Percentiles rank a stretch among this genome's conserved stretches.
Evolutionary conservation across 768 basidiomycete genomes (phyloP).

Genomic region (Tephrocybe sp.): DNA sequence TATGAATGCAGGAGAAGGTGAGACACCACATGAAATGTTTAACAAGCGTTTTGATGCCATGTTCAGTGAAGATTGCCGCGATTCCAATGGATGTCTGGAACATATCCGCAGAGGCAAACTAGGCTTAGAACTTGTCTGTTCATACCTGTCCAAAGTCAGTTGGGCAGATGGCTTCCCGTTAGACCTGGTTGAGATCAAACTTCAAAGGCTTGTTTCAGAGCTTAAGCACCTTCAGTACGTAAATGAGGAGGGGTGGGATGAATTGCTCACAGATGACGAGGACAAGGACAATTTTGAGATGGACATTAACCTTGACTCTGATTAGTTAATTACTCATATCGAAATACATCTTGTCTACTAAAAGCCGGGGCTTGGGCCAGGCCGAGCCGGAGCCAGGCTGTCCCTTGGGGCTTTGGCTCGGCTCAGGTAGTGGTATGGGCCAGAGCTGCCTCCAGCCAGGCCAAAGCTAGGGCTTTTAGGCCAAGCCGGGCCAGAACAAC

Average conservation of each 20-base stretch:
- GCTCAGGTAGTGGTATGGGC: slow-evolving; percentile 20
- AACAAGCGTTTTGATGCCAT: not conserved
- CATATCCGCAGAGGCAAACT: not conserved
- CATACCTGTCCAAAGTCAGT: not conserved
- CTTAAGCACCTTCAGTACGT: slow-evolving; percentile 4
- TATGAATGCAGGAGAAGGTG: slow-evolving; percentile 1
- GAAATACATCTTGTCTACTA: slow-evolving; percentile 9
- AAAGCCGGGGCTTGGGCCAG: too few species aligned
- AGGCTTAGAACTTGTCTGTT: slow-evolving; percentile 1
- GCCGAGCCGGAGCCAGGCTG: too few species aligned
- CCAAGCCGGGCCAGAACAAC: slow-evolving; percentile 25
- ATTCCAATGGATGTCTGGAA: not conserved
- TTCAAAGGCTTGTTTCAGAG: slow-evolving; percentile 2
- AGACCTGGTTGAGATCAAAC: slow-evolving; percentile 6
- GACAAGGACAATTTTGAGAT: not conserved
- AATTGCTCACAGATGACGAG: not conserved
- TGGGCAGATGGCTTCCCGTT: slow-evolving; percentile 4
- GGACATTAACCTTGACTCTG: not conserved
- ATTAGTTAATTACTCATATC: not conserved
- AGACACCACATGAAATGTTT: slow-evolving; percentile 1
- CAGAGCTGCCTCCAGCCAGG: slow-evolving; percentile 22
- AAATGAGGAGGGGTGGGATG: not conserved
- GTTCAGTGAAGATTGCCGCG: not conserved
- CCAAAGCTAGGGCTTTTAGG: slow-evolving; percentile 21
- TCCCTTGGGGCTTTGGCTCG: slow-evolving; percentile 9